phyloP scores from a whole-genome alignment of 2,329 filamentous ascomycete species.

The Fusarium clavum region DNA sequence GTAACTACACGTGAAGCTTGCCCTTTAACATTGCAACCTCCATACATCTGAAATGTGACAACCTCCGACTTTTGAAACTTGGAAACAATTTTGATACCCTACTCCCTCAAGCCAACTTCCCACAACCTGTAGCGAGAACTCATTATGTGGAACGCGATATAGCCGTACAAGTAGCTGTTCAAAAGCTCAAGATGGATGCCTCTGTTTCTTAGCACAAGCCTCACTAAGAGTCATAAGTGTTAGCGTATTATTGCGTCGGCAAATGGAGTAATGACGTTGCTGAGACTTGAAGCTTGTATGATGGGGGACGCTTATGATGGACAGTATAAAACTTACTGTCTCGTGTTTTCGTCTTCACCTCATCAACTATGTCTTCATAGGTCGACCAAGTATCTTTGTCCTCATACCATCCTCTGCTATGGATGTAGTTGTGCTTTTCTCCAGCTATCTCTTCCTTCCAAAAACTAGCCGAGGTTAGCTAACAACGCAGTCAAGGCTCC shows the following conservation, averaged over 20 bases:
- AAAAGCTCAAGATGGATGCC: background rate
- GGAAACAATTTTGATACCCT: no score
- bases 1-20: no score
- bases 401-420: constrained; percentile 21
- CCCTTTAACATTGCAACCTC: no score
- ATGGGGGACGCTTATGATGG: no score
- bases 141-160: background rate
- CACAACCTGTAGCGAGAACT: background rate
- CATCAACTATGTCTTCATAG: background rate
- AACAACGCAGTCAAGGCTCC: rapidly evolving
- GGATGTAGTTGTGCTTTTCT: constrained; percentile 17
- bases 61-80: no score
- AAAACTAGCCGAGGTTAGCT: background rate
- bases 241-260: background rate
- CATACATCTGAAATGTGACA: no score
- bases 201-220: background rate
- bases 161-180: background rate
- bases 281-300: no score
- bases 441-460: constrained; percentile 23
- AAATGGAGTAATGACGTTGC: rapidly evolving
- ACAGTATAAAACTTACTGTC: background rate
- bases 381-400: background rate
- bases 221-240: background rate
- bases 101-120: background rate
- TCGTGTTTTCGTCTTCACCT: background rate